Percentiles rank a stretch among this genome's conserved stretches.
phyloP scores from a whole-genome alignment of 2,329 filamentous ascomycete genomes.

The Exserohilum rostratum region DNA sequence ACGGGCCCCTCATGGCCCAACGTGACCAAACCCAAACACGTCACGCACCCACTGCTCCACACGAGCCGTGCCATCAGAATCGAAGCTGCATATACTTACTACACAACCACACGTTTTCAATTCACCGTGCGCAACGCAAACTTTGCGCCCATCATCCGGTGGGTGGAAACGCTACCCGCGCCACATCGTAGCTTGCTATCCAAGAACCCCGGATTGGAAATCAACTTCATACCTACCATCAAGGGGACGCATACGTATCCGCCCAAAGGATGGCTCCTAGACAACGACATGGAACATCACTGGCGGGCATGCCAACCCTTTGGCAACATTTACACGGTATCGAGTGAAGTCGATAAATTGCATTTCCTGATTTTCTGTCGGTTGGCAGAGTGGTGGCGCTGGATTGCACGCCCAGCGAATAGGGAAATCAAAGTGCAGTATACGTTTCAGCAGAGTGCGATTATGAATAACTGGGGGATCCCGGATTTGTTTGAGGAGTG shows the following conservation, averaged over 20 bases:
- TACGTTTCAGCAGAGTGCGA: conserved; percentile 11
- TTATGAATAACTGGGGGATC: conserved; percentile 6
- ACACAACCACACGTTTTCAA: conserved; percentile 24
- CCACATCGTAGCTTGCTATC: conserved; percentile 24
- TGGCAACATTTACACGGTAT: conserved; percentile 31
- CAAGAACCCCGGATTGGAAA: conserved; percentile 20
- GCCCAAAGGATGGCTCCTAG: conserved; percentile 21
- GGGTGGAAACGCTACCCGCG: conserved; percentile 20
- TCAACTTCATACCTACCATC: conserved; percentile 15
- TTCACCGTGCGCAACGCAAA: conserved; percentile 23
- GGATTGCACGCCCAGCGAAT: not conserved
- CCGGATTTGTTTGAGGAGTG: not conserved
- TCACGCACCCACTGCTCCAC: conserved; percentile 17
- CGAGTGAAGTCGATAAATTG: not conserved
- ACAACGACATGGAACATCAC: conserved; percentile 16
- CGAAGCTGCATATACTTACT: conserved; percentile 39
- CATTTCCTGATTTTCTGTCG: conserved; percentile 28
- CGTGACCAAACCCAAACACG: not conserved
- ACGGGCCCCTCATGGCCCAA: not conserved
- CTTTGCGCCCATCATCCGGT: conserved; percentile 21
- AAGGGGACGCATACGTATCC: conserved; percentile 18
- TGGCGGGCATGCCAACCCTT: conserved; percentile 32
- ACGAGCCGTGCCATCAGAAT: conserved; percentile 33
- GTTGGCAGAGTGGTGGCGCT: conserved; percentile 25
- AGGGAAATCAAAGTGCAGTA: conserved; percentile 11